A percentile compares a stretch with the other conserved stretches of the same genome.
Evolutionary conservation across 176 grass and related monocot species (phyloP).

Genomic region (Triticum urartu): DNA sequence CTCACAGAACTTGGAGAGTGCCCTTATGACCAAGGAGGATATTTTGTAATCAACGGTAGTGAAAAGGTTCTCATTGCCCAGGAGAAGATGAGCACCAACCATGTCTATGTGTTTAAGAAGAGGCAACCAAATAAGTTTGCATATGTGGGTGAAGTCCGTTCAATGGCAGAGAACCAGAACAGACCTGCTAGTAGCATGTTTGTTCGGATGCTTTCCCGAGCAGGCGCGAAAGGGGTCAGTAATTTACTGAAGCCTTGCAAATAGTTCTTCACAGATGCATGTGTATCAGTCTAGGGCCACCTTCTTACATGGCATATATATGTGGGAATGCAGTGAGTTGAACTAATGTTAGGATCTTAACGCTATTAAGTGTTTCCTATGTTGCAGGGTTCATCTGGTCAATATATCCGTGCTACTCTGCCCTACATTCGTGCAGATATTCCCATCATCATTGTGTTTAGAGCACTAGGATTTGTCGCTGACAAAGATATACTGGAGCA

Average conservation of each 20-base stretch:
- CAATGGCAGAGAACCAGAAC: conserved; percentile 94
- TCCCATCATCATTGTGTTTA: conserved; percentile 96
- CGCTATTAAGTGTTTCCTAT: not conserved
- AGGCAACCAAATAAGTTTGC: conserved; percentile 96
- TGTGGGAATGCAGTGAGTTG: not conserved
- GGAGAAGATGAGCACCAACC: conserved; percentile 99
- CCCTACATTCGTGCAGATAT: conserved; percentile 97
- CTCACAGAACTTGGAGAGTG: conserved; percentile 95
- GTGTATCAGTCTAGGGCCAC: conserved; percentile 8
- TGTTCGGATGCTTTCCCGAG: conserved; percentile 91
- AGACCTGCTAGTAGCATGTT: conserved; percentile 98
- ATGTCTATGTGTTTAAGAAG: conserved; percentile 99
- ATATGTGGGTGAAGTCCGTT: conserved; percentile 92
- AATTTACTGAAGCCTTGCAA: conserved; percentile 20
- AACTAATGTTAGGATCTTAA: conserved; percentile 1
- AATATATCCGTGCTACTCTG: conserved; percentile 97
- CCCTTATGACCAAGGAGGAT: conserved; percentile 95
- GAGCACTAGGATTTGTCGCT: conserved; percentile 98
- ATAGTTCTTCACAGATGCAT: conserved; percentile 5
- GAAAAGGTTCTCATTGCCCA: conserved; percentile 98
- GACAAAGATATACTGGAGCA: conserved; percentile 99
- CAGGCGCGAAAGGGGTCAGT: conserved; percentile 90
- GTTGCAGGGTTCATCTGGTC: conserved; percentile 86
- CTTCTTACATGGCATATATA: not conserved
- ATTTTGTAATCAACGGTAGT: conserved; percentile 96